Evolutionary conservation across 2,329 filamentous ascomycete genomes (phyloP).

Genomic region (Neurospora sp.): DNA sequence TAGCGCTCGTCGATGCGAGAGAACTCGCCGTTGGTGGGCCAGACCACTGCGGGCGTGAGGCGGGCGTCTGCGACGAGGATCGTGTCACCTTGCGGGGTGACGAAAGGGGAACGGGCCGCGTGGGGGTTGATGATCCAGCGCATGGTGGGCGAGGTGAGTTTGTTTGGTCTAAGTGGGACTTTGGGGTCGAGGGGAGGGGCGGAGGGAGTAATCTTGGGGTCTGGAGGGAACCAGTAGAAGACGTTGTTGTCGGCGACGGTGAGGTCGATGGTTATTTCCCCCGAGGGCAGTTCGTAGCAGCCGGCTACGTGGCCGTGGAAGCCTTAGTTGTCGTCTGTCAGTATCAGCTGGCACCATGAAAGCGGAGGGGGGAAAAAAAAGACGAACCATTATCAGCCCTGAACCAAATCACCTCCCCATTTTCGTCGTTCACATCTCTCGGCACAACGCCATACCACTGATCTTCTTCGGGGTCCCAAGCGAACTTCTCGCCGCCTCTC

Average conservation of each 20-base stretch:
- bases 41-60: constrained; percentile 26
- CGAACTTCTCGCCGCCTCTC: constrained; percentile 39
- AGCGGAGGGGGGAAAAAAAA: background rate
- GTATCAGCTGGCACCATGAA: background rate
- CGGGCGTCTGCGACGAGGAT: constrained; percentile 23
- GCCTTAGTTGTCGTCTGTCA: constrained; percentile 15
- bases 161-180: constrained; percentile 16
- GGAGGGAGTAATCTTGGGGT: constrained; percentile 18
- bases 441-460: constrained; percentile 47
- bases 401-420: constrained; percentile 41
- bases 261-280: constrained; percentile 34
- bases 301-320: constrained; percentile 39
- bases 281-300: constrained; percentile 37
- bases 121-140: constrained; percentile 32
- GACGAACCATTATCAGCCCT: constrained; percentile 38
- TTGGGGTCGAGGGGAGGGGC: background rate
- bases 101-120: constrained; percentile 16
- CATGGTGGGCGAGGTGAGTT: constrained; percentile 29
- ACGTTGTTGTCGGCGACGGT: constrained; percentile 34
- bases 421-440: constrained; percentile 30
- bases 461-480: constrained; percentile 43
- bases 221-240: constrained; percentile 36
- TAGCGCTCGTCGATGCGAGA: constrained; percentile 39
- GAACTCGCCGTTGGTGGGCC: constrained; percentile 38
- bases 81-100: constrained; percentile 1